phyloP scores from a whole-genome alignment of 352 stramenopile genomes.

The Thraustotheca clavata region DNA sequence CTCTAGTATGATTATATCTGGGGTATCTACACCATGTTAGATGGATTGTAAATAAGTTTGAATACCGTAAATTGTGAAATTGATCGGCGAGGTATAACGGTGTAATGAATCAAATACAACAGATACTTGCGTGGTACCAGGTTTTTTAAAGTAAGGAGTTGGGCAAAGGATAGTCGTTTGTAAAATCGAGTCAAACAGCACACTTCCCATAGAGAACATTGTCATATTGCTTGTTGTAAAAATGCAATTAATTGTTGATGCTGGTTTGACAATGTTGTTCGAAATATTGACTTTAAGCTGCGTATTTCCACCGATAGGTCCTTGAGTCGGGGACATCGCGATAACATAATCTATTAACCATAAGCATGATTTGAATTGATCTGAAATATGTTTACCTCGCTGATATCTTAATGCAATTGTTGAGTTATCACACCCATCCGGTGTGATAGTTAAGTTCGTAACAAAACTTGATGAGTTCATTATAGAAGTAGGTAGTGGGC shows the following conservation, averaged over 20 bases:
- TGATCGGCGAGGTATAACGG: neutral
- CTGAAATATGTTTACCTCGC: neutral
- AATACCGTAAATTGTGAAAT: conserved; percentile 7
- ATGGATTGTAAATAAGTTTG: neutral
- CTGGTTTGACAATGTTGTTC: neutral
- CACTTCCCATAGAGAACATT: neutral
- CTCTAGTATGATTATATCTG: neutral
- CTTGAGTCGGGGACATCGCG: neutral
- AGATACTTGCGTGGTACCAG: neutral
- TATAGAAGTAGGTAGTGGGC: neutral
- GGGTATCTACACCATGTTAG: neutral
- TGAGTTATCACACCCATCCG: neutral
- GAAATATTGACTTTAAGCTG: neutral
- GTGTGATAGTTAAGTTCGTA: neutral
- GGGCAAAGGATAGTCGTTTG: neutral
- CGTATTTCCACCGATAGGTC: neutral
- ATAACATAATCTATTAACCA: neutral
- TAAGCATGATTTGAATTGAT: neutral
- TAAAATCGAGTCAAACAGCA: neutral
- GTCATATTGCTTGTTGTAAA: neutral
- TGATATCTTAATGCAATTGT: neutral
- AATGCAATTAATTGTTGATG: neutral
- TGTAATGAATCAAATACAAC: neutral
- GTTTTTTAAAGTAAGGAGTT: neutral
- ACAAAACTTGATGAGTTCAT: neutral